These are phyloP conservation scores for Sporothrix variecibatus DNA, from an alignment of 2,329 filamentous ascomycete species.

Conservation along the genomic window DNA sequence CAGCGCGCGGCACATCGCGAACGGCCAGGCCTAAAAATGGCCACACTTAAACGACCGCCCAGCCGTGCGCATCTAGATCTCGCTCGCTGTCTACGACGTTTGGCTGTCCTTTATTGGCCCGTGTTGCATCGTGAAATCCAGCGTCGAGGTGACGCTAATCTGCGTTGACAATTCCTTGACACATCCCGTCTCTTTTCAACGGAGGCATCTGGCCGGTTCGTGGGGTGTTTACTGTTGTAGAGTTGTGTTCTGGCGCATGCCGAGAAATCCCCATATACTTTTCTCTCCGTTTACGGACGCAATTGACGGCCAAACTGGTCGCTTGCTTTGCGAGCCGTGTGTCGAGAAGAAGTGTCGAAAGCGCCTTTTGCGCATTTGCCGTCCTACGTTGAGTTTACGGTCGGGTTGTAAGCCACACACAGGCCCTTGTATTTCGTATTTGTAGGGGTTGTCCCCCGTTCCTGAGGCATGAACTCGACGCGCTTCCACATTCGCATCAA, in stretches of 20 bases:
- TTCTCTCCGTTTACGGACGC: background rate
- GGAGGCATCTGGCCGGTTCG: background rate
- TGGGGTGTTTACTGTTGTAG: constrained; percentile 5
- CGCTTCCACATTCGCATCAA: background rate
- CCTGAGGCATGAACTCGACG: background rate
- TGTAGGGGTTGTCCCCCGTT: background rate
- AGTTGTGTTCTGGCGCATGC: background rate
- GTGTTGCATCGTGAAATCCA: constrained; percentile 1
- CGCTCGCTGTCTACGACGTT: background rate
- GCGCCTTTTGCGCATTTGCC: background rate
- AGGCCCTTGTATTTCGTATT: background rate
- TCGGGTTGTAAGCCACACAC: background rate
- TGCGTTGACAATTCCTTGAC: constrained; percentile 8
- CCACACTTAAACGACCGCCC: background rate
- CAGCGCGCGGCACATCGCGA: constrained; percentile 15
- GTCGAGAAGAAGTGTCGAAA: background rate
- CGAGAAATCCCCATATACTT: background rate
- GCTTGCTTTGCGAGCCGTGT: background rate
- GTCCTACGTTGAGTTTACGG: background rate
- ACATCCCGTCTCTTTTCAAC: constrained; percentile 10
- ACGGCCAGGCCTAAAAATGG: background rate
- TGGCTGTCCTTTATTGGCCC: constrained; percentile 5
- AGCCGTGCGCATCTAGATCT: constrained; percentile 7
- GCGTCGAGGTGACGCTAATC: background rate
- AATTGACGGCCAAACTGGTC: background rate